Evolutionary conservation across 345 rosid genomes (phyloP).

Genomic region (Streptanthus diversifolius): DNA sequence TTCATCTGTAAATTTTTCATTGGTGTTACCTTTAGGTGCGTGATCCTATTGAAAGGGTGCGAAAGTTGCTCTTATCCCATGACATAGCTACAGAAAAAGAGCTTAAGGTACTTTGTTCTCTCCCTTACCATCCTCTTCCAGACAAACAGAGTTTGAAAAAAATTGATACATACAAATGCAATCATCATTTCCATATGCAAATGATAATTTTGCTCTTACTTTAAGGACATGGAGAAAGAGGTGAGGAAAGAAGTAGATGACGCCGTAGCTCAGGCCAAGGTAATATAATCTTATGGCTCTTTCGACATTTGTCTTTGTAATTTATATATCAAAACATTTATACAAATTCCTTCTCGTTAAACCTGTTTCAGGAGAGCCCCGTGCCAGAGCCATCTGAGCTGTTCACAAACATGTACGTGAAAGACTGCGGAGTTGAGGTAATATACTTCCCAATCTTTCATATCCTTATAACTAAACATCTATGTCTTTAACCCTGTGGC

Average conservation of each 20-base stretch:
- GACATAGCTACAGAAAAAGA: slow-evolving; percentile 95
- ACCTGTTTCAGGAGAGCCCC: slow-evolving; percentile 73
- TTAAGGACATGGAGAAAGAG: slow-evolving; percentile 89
- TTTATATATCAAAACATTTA: not conserved
- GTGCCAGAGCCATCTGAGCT: slow-evolving; percentile 88
- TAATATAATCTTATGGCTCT: slow-evolving; percentile 7
- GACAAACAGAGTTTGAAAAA: not conserved
- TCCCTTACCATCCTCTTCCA: not conserved
- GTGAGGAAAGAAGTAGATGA: slow-evolving; percentile 85
- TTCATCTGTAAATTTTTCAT: not conserved
- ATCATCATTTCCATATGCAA: not conserved
- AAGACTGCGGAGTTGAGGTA: slow-evolving; percentile 84
- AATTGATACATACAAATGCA: not conserved
- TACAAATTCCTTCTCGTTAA: not conserved
- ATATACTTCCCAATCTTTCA: not conserved
- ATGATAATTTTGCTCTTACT: slow-evolving; percentile 3
- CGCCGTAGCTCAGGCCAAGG: slow-evolving; percentile 96
- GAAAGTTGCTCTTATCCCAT: slow-evolving; percentile 67
- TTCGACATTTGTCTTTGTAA: not conserved
- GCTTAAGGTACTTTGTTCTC: slow-evolving; percentile 59
- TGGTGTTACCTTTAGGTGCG: slow-evolving; percentile 56
- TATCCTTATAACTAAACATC: not conserved
- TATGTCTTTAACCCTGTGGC: not conserved
- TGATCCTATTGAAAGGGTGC: slow-evolving; percentile 85
- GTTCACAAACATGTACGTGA: slow-evolving; percentile 69